These are phyloP conservation scores for Boletus semigastroideus DNA, from an alignment of 1,284 basidiomycete species.

Conservation along the genomic window DNA sequence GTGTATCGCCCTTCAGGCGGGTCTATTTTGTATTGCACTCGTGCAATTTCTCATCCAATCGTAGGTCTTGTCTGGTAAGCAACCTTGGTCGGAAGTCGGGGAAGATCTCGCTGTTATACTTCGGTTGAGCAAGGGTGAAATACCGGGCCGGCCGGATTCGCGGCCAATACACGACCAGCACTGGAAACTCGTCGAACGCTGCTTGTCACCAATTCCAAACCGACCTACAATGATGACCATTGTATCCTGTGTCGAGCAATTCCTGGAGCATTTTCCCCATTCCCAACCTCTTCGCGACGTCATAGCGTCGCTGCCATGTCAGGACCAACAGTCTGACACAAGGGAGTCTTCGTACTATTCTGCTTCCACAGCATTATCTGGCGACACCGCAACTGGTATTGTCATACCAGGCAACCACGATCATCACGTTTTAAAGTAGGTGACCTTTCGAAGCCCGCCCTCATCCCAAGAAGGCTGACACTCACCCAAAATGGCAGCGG, in stretches of 20 bases:
- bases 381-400: too few species aligned
- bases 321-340: background rate
- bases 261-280: background rate
- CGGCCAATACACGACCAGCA: background rate
- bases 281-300: background rate
- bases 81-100: slow-evolving; percentile 8
- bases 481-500: too few species aligned
- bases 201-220: background rate
- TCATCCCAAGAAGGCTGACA: too few species aligned
- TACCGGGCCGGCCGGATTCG: background rate
- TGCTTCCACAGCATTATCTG: background rate
- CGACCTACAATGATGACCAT: background rate
- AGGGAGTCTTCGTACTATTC: background rate
- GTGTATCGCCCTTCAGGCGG: slow-evolving; percentile 1
- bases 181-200: slow-evolving; percentile 6
- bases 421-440: background rate
- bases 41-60: background rate
- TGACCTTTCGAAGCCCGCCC: too few species aligned
- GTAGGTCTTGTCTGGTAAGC: slow-evolving; percentile 6
- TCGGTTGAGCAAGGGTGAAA: background rate
- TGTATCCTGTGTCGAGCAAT: background rate
- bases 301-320: background rate
- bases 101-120: background rate
- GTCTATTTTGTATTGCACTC: background rate
- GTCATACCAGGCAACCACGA: background rate